A percentile compares a stretch with the other conserved stretches of the same genome.
phyloP scores from a whole-genome alignment of 768 basidiomycete genomes.

The Pulveroboletus sp. region DNA sequence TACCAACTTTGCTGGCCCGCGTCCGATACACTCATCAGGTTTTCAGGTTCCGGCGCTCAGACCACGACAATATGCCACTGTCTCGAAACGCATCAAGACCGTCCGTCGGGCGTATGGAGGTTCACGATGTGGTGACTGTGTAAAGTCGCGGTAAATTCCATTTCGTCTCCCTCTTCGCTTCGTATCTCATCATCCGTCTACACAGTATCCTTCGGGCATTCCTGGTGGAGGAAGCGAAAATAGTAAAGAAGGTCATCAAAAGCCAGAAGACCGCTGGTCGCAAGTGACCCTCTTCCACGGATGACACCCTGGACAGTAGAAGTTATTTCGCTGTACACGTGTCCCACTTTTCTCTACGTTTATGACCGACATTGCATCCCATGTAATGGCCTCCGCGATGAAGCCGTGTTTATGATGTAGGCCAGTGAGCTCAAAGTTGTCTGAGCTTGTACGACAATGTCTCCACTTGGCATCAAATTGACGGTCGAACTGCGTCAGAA shows the following conservation, averaged over 20 bases:
- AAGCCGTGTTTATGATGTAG: too few species aligned
- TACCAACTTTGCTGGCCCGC: not conserved
- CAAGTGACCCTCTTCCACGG: constrained; percentile 19
- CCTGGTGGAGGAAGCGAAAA: constrained; percentile 99
- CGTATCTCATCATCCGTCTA: not conserved
- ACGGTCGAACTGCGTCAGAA: not conserved
- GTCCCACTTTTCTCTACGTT: constrained; percentile 9
- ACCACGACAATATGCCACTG: constrained; percentile 90
- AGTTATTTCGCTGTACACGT: constrained; percentile 8
- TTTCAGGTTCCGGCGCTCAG: constrained; percentile 88
- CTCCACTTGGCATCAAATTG: not conserved
- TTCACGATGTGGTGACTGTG: constrained; percentile 93
- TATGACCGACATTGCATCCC: constrained; percentile 17
- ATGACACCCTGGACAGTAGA: not conserved
- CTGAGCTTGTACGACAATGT: not conserved
- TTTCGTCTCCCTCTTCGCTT: not conserved
- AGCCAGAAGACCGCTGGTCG: constrained; percentile 45
- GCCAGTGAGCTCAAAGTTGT: too few species aligned
- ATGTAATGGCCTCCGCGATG: constrained; percentile 20
- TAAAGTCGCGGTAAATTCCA: constrained; percentile 81
- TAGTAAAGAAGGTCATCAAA: constrained; percentile 99
- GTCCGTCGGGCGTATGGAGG: constrained; percentile 96
- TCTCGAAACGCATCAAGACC: constrained; percentile 97
- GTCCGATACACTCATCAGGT: not conserved
- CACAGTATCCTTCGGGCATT: constrained; percentile 93